Evolutionary conservation across 169 alveolate species (phyloP), one percentile per base, ranked within the genome.

Genomic region (Babesia bovis): DNA sequence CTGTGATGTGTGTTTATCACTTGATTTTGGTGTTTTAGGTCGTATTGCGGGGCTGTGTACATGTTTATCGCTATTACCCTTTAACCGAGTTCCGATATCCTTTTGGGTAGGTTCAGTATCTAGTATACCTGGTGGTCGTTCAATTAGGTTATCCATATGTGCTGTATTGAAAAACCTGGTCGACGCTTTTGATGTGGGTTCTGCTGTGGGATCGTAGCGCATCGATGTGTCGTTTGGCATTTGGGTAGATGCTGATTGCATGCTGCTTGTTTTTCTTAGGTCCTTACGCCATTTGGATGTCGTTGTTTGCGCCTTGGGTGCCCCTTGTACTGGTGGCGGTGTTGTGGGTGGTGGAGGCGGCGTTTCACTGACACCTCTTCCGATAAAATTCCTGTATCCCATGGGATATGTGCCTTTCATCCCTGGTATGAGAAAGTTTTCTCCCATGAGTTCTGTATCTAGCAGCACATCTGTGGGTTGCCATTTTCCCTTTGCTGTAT

Each of bases 391-490:
- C 42, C 73, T 40, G 53, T 63, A 78, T 4, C 86, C 86, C 32
- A 78, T 66, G n/a, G 86, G 76, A 44, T 57, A 68, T 41, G 76
- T 67, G 17, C 86, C 86, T 47, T 78, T 68, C 86, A 78, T 56
- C 30, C 86, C 86, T 6, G 86, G 86, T 75, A 78, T 78, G 47
- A 78, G 70, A 70, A 67, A 78, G 45, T 78, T 60, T n/a, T 55
- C 77, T 12, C 82, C 86, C 78, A 56, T 15, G 36, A 57, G 23
- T n/a, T 78, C 82, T n/a, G 47, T 32, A 26, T n/a, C 55, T 42
- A 49, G 49, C 9, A 19, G 7, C 12, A 17, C 47, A 3, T 17
- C n/a, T 23, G 36, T 10, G 15, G 35, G 4, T 17, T 23, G 12
- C 45, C 38, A 33, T 5, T 0, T 47, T 5, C 10, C 73, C 1